Evolutionary conservation across 805 yeast species (phyloP).

Genomic region (Kluyveromyces dobzhanskii): DNA sequence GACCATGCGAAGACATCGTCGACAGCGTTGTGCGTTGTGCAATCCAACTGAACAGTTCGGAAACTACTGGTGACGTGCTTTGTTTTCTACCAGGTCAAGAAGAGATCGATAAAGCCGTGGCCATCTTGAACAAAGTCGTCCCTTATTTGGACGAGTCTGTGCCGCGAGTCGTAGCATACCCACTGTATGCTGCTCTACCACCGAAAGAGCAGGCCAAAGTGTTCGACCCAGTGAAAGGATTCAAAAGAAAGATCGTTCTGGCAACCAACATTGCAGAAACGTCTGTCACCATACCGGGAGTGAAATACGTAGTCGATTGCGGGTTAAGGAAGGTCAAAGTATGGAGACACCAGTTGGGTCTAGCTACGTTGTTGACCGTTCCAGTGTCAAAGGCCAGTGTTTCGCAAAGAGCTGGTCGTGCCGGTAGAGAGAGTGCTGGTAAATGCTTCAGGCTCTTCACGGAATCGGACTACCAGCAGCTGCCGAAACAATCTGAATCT

Average conservation of each 20-base stretch:
- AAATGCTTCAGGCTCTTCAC: slow-evolving; percentile 80
- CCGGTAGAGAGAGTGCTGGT: slow-evolving; percentile 96
- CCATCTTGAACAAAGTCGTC: slow-evolving; percentile 49
- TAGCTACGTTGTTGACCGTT: slow-evolving; percentile 85
- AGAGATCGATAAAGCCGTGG: slow-evolving; percentile 82
- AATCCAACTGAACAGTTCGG: slow-evolving; percentile 69
- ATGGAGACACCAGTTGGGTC: slow-evolving; percentile 87
- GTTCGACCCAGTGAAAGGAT: slow-evolving; percentile 55
- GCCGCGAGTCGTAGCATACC: slow-evolving; percentile 68
- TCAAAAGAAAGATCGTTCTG: slow-evolving; percentile 74
- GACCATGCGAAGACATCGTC: slow-evolving; percentile 71
- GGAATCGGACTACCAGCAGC: slow-evolving; percentile 54
- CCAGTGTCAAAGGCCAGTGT: slow-evolving; percentile 94
- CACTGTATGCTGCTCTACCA: slow-evolving; percentile 90
- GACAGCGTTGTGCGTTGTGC: slow-evolving; percentile 69
- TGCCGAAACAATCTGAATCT: slow-evolving; percentile 81
- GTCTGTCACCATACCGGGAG: slow-evolving; percentile 92
- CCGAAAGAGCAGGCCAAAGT: slow-evolving; percentile 75
- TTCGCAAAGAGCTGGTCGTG: slow-evolving; percentile 93
- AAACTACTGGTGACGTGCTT: slow-evolving; percentile 78
- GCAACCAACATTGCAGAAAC: slow-evolving; percentile 98
- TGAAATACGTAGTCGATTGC: slow-evolving; percentile 83
- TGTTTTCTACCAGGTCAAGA: slow-evolving; percentile 96
- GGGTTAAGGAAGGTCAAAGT: slow-evolving; percentile 91
- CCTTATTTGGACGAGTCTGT: slow-evolving; percentile 52